Evolutionary conservation across 192 early-diverging fungal genomes (phyloP).

Genomic region (Mortierella antarctica): DNA sequence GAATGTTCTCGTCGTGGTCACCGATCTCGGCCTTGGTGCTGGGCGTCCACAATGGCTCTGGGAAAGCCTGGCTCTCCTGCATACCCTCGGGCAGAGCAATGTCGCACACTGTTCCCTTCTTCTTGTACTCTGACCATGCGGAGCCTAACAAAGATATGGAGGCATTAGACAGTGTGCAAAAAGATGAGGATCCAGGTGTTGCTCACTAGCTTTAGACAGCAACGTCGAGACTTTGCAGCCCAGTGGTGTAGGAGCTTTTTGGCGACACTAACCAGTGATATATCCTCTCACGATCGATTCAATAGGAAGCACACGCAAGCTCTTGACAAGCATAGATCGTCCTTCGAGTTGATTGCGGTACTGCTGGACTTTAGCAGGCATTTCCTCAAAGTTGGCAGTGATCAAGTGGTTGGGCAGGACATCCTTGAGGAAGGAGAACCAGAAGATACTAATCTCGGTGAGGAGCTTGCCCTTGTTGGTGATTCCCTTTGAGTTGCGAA

Average conservation of each 20-base stretch:
- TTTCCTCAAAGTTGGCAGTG: conserved; percentile 91
- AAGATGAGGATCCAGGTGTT: neutral
- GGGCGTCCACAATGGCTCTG: conserved; percentile 90
- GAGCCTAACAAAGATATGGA: conserved; percentile 68
- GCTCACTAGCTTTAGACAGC: too few species aligned
- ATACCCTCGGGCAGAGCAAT: conserved; percentile 85
- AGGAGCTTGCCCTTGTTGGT: conserved; percentile 97
- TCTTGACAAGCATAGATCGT: conserved; percentile 92
- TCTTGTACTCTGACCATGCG: conserved; percentile 95
- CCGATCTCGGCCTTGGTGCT: conserved; percentile 99
- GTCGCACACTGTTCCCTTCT: conserved; percentile 93
- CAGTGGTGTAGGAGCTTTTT: neutral
- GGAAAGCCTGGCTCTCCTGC: conserved; percentile 87
- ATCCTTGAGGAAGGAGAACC: conserved; percentile 92
- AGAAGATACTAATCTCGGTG: conserved; percentile 94
- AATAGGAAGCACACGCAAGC: conserved; percentile 90
- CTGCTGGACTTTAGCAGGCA: conserved; percentile 88
- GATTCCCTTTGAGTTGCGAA: conserved; percentile 73
- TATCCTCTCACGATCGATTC: conserved; percentile 99
- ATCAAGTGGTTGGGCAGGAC: conserved; percentile 98
- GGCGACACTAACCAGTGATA: conserved; percentile 74
- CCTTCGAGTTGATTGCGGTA: conserved; percentile 91
- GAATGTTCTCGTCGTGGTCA: conserved; percentile 98
- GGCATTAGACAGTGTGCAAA: neutral
- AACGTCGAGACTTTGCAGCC: neutral